Percentiles rank a stretch among this genome's conserved stretches.
Conservation (phyloP, 257 asterid genomes). For the Solanum dulcamara region DNA sequence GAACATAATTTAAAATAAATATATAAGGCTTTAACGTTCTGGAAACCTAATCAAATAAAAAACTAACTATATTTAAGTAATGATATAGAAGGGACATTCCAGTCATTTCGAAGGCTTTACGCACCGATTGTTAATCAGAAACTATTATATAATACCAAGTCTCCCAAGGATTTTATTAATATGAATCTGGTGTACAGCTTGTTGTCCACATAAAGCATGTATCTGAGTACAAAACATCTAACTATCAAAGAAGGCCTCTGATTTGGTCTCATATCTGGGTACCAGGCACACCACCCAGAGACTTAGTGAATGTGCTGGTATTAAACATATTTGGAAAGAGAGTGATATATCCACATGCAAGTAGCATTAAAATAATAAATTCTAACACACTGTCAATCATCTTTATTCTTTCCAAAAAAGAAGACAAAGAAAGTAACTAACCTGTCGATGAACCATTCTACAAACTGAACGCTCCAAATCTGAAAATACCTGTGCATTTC, state of each 20-base stretch:
- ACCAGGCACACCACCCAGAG: not conserved
- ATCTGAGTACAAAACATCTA: not conserved
- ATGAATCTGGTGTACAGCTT: not conserved
- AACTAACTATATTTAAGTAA: not conserved
- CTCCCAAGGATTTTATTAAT: not conserved
- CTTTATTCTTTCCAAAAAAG: not conserved
- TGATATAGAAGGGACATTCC: not conserved
- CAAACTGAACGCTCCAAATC: conserved; percentile 98
- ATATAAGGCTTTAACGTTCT: not conserved
- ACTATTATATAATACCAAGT: not conserved
- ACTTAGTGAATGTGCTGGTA: not conserved
- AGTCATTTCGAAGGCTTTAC: not conserved
- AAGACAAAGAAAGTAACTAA: conserved; percentile 11
- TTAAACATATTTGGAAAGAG: not conserved
- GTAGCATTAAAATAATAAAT: not conserved
- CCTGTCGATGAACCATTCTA: conserved; percentile 99
- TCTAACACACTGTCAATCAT: not conserved
- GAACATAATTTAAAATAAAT: not conserved
- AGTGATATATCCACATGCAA: not conserved
- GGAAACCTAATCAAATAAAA: not conserved
- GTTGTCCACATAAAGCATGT: not conserved
- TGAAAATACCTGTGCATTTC: conserved; percentile 66
- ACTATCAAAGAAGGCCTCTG: not conserved
- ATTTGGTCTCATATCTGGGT: not conserved
- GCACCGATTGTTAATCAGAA: not conserved